These are phyloP conservation scores for Aureobasidium sp. DNA, from an alignment of 2,329 filamentous ascomycete genomes.

Conservation along the genomic window DNA sequence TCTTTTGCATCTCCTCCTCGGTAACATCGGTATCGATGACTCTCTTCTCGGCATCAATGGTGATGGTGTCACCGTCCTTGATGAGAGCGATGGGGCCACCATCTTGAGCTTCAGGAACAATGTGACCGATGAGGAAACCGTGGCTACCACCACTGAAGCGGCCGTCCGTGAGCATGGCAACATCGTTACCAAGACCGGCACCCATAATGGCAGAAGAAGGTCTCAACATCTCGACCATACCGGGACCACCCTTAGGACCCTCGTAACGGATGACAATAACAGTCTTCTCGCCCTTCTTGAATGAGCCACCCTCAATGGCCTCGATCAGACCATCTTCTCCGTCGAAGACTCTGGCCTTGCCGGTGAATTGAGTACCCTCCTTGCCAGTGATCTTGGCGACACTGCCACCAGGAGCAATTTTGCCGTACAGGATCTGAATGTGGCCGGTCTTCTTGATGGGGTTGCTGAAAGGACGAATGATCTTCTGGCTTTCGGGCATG, in stretches of 20 bases:
- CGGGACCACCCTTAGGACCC: slow-evolving; percentile 84
- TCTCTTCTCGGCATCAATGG: slow-evolving; percentile 74
- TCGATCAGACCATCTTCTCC: slow-evolving; percentile 61
- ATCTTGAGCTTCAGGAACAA: slow-evolving; percentile 81
- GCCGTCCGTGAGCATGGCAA: slow-evolving; percentile 88
- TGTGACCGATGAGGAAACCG: slow-evolving; percentile 90
- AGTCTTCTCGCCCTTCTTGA: slow-evolving; percentile 69
- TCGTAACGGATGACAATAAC: slow-evolving; percentile 71
- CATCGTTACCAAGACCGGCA: slow-evolving; percentile 64
- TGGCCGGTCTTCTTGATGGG: slow-evolving; percentile 67
- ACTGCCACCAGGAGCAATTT: slow-evolving; percentile 60
- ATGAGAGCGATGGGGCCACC: slow-evolving; percentile 86
- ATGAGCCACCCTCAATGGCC: slow-evolving; percentile 59
- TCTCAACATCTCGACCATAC: slow-evolving; percentile 92
- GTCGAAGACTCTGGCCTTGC: slow-evolving; percentile 64
- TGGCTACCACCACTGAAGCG: slow-evolving; percentile 83
- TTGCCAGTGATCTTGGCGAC: slow-evolving; percentile 75
- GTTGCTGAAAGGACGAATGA: slow-evolving; percentile 60
- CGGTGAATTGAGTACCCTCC: slow-evolving; percentile 60
- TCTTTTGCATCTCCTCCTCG: slow-evolving; percentile 52
- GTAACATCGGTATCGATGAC: slow-evolving; percentile 59
- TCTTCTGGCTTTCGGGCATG: slow-evolving; percentile 62
- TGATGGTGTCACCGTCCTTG: slow-evolving; percentile 69
- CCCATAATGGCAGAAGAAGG: slow-evolving; percentile 89
- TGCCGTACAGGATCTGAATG: slow-evolving; percentile 65